Evolutionary conservation across 805 yeast genomes (phyloP), one percentile per base, ranked within the genome.

Genomic region (Torulaspora indica): DNA sequence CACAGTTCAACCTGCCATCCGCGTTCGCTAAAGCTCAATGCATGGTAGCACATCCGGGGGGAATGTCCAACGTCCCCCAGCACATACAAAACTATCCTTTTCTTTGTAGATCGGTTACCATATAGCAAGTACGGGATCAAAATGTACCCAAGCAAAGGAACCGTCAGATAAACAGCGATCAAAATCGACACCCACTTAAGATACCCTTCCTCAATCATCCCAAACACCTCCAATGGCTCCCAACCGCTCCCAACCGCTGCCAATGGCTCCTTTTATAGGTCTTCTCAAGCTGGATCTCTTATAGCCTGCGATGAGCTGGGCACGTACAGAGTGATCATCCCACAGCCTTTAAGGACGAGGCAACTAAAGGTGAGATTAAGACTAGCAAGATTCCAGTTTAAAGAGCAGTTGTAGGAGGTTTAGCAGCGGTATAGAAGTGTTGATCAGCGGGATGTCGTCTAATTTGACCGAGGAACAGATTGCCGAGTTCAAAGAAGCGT

Each of bases 401-500:
- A 6, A 15, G 15, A 31, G 22, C 8, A 31, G 34, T 31, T 14
- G 20, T 25, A 25, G n/a, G 28, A 5, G 8, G 4, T 25, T 25
- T 12, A 17, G 10, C 9, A 3, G 20, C 33, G 17, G n/a, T 9
- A n/a, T 29, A 18, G 27, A 17, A 15, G 15, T 14, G 32, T 23
- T 30, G 35, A 40, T 30, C 22, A 12, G 13, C 27, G 44, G 22
- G 17, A 61, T 61, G 67, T 61, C 64, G 18, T 56, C 63, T 4
- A 83, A 91, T 70, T 79, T 93, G 59, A 86, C 96, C 33, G 95
- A 91, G 66, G 95, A 88, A 69, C 98, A 93, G 72, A 89, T 93
- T 57, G 84, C 93, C 47, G 98, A 93, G 61, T 93, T 93, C 72
- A 89, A 88, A 69, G 98, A 93, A 74, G 98, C 98, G 5, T 93